These are phyloP conservation scores for Hygrophorus russula DNA, from an alignment of 768 basidiomycete species.

Conservation along the genomic window DNA sequence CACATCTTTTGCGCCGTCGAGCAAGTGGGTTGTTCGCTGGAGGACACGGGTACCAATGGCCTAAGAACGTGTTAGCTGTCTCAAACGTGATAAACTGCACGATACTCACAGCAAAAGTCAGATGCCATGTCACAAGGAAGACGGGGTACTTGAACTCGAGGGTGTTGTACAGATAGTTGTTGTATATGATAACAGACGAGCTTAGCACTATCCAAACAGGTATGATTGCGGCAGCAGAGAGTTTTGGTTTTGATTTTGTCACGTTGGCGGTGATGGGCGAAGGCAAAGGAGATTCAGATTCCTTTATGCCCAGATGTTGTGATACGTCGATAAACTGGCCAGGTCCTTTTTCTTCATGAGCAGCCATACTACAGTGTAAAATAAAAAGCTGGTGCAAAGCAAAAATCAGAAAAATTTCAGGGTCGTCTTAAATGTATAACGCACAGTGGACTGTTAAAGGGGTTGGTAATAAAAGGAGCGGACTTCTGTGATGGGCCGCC, in stretches of 20 bases:
- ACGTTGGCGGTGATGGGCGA: conserved; percentile 37
- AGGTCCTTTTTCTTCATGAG: background rate
- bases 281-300: conserved; percentile 29
- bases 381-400: background rate
- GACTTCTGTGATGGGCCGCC: too few relatives aligned
- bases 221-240: conserved; percentile 64
- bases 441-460: too few relatives aligned
- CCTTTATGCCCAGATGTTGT: background rate
- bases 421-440: too few relatives aligned
- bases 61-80: conserved; percentile 17
- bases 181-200: conserved; percentile 90
- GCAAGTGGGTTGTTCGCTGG: conserved; percentile 67
- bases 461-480: too few relatives aligned
- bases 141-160: conserved; percentile 84
- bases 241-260: conserved; percentile 33
- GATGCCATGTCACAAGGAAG: conserved; percentile 87
- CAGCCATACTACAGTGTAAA: background rate
- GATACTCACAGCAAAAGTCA: conserved; percentile 46
- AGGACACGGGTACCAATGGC: conserved; percentile 81
- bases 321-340: background rate
- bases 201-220: conserved; percentile 90
- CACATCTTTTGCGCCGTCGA: conserved; percentile 72
- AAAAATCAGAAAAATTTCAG: too few relatives aligned
- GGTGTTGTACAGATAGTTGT: conserved; percentile 81
- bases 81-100: conserved; percentile 2